phyloP scores from a whole-genome alignment of 2,329 filamentous ascomycete genomes.

The Sporothrix humicola region DNA sequence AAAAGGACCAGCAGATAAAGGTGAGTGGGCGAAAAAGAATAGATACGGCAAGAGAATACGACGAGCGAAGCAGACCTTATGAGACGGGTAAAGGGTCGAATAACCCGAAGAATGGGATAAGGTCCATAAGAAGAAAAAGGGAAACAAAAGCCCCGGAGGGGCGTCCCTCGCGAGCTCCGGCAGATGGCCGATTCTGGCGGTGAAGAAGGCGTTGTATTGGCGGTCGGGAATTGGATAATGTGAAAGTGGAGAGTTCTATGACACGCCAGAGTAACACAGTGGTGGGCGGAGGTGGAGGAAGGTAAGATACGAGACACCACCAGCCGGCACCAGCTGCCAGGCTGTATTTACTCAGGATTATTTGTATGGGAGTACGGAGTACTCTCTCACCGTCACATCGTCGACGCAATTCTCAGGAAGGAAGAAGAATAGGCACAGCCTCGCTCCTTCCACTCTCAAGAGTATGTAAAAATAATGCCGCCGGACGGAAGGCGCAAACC shows the following conservation, averaged over 20 bases:
- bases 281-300: background rate
- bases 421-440: background rate
- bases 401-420: conserved; percentile 5
- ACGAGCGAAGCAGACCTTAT: background rate
- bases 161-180: conserved; percentile 6
- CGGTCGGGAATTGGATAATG: background rate
- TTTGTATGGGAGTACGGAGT: background rate
- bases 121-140: background rate
- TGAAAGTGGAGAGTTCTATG: background rate
- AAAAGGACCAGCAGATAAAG: background rate
- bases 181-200: conserved; percentile 25
- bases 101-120: background rate
- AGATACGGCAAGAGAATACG: background rate
- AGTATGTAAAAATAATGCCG: background rate
- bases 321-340: conserved; percentile 29
- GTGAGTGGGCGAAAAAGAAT: background rate
- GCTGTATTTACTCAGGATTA: background rate
- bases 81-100: background rate
- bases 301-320: background rate
- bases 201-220: conserved; percentile 22
- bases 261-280: conserved; percentile 19
- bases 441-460: background rate
- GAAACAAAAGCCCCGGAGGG: background rate
- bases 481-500: background rate
- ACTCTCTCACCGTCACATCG: background rate